Percentiles rank a stretch among this genome's conserved stretches.
Evolutionary conservation across 306 rosid species (phyloP).

Genomic region (Crotalaria pallida): DNA sequence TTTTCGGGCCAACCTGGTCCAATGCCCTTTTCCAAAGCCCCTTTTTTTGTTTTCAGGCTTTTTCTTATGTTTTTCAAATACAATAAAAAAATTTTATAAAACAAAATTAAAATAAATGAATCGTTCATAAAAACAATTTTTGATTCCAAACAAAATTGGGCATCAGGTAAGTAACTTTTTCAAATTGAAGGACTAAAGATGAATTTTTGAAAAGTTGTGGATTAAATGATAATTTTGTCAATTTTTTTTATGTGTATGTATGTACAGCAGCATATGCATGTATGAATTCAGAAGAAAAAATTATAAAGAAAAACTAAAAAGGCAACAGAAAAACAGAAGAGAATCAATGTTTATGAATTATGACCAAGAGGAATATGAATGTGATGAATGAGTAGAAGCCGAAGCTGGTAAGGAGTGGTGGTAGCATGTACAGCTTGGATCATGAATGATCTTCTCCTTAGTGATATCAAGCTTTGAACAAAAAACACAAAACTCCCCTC

Average conservation of each 20-base stretch:
- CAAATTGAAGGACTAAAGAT: no score
- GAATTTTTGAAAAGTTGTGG: no score
- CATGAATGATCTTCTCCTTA: conserved; percentile 55
- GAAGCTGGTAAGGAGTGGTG: conserved; percentile 39
- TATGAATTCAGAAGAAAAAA: not conserved
- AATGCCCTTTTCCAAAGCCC: no score
- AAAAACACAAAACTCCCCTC: conserved; percentile 62
- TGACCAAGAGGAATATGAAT: conserved; percentile 40
- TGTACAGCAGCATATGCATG: conserved; percentile 33
- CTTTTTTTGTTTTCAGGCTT: no score
- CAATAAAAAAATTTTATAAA: no score
- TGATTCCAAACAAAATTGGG: no score
- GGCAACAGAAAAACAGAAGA: not conserved
- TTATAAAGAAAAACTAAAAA: not conserved
- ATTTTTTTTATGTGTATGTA: conserved; percentile 22
- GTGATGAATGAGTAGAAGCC: conserved; percentile 36
- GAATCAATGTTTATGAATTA: conserved; percentile 8
- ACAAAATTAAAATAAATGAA: no score
- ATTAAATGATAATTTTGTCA: no score
- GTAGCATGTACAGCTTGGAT: conserved; percentile 60
- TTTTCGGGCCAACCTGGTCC: no score
- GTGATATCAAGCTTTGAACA: conserved; percentile 68
- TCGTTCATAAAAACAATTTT: no score
- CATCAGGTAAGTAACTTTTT: no score
- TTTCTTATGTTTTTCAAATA: no score